Evolutionary conservation across 805 yeast species (phyloP), one percentile per base, ranked within the genome.

Genomic region (Kodamaea leandrae): DNA sequence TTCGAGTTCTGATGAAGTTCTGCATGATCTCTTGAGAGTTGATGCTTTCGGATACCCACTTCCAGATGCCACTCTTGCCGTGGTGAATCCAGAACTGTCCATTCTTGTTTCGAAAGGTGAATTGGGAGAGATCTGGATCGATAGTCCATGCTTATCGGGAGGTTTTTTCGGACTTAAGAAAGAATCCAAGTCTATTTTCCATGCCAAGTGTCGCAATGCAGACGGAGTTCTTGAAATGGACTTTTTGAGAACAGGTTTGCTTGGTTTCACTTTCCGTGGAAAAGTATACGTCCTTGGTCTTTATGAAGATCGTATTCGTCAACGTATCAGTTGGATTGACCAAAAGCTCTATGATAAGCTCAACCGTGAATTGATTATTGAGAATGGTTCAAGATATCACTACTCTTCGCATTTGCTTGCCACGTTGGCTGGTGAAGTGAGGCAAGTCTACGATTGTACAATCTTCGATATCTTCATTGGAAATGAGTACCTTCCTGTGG

Each of bases 41-140:
- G 95, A 95, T 13, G 84, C 96, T 0, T 93, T 91, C 71, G 99
- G 99, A 0, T 88, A 74, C 54, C 98, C 99, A 1, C 61, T 93
- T 2, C 96, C 97, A 0, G 96, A 91, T 64, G 91, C 97, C 0
- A 86, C 95, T 0, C 60, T 91, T 23, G 97, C 97, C 0, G 78
- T 93, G 20, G 98, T 93, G 0, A 89, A 95, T 57, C 98, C 98
- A 0, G 98, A 93, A 45, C 87, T 91, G 44, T 76, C 82, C 26
- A 68, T 82, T 2, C 65, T 93, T 13, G 85, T 87, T 4, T 79
- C 81, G 2, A 82, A 76, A 36, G 77, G 86, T 54, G 87, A 84
- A 47, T 86, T 93, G 12, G 99, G 99, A 19, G 99, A 93, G 60
- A 82, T 93, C 24, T 93, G 98, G 98, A 86, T 93, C n/a, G 96